Conservation (phyloP, 2,329 filamentous ascomycete genomes). For the Paraphaeosphaeria sporulosa region DNA sequence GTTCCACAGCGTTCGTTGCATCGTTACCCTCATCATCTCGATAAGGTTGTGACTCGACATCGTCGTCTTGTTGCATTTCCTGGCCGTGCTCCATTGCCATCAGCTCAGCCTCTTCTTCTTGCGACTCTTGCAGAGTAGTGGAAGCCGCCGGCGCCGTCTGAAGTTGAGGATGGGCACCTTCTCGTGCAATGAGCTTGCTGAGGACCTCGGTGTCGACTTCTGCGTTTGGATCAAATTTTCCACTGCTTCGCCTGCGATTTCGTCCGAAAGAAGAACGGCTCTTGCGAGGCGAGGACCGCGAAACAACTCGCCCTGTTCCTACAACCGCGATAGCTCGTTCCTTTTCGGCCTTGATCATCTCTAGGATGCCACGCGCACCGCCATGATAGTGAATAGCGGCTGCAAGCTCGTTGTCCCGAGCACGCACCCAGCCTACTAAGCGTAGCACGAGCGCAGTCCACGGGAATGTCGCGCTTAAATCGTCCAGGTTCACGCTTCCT, state of each 20-base stretch:
- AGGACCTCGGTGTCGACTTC: slow-evolving; percentile 31
- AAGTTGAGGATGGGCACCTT: slow-evolving; percentile 24
- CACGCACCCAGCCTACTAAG: slow-evolving; percentile 57
- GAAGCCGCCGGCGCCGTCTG: background rate
- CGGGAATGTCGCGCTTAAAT: slow-evolving; percentile 55
- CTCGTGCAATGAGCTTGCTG: slow-evolving; percentile 29
- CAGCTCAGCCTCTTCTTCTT: slow-evolving; percentile 16
- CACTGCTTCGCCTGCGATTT: slow-evolving; percentile 37
- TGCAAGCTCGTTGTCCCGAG: slow-evolving; percentile 56
- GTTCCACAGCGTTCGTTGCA: slow-evolving; percentile 6
- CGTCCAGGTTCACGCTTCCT: slow-evolving; percentile 51
- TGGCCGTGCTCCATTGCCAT: slow-evolving; percentile 13
- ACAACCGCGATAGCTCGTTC: slow-evolving; percentile 19
- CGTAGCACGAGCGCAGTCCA: slow-evolving; percentile 59
- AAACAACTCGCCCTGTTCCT: slow-evolving; percentile 9
- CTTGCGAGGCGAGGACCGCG: slow-evolving; percentile 28
- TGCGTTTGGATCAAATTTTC: slow-evolving; percentile 40
- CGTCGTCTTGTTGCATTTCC: slow-evolving; percentile 16
- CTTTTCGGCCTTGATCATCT: slow-evolving; percentile 35
- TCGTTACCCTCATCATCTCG: slow-evolving; percentile 17
- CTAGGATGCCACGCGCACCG: slow-evolving; percentile 51
- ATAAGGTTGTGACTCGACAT: slow-evolving; percentile 6
- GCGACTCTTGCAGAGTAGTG: background rate
- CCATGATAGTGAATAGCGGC: slow-evolving; percentile 52
- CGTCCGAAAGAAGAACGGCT: slow-evolving; percentile 38